Percentiles rank a stretch among this genome's conserved stretches.
These are phyloP conservation scores for Sclerotinia borealis DNA, from an alignment of 2,329 filamentous ascomycete species.

Conservation along the genomic window DNA sequence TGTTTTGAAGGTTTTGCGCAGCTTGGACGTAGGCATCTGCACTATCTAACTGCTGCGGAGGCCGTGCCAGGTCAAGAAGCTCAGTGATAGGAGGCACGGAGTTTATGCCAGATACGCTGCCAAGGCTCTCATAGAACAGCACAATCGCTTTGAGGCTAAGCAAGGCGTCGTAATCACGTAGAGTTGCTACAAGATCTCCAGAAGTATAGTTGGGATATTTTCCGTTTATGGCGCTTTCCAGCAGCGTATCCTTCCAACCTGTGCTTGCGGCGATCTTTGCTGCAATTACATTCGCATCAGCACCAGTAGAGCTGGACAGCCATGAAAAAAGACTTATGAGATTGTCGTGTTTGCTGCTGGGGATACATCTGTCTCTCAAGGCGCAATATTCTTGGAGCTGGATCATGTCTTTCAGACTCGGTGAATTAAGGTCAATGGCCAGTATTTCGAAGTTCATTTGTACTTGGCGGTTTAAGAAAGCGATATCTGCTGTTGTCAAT, in stretches of 20 bases:
- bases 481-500: background rate
- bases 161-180: background rate
- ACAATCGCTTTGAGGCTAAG: background rate
- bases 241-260: background rate
- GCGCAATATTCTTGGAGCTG: background rate
- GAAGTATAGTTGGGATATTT: background rate
- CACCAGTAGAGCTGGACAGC: background rate
- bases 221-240: background rate
- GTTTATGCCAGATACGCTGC: background rate
- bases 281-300: background rate
- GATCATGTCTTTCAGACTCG: background rate
- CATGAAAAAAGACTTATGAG: background rate
- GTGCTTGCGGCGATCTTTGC: background rate
- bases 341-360: background rate
- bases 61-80: background rate
- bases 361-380: background rate
- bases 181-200: background rate
- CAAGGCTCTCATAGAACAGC: background rate
- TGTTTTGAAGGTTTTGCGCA: background rate
- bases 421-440: background rate
- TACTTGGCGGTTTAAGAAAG: background rate
- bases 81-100: background rate
- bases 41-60: background rate
- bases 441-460: background rate
- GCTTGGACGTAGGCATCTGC: background rate